Percentiles rank a stretch among this genome's conserved stretches.
These are phyloP conservation scores for Solanum hybrid DNA, from an alignment of 305 asterid species.

Conservation along the genomic window DNA sequence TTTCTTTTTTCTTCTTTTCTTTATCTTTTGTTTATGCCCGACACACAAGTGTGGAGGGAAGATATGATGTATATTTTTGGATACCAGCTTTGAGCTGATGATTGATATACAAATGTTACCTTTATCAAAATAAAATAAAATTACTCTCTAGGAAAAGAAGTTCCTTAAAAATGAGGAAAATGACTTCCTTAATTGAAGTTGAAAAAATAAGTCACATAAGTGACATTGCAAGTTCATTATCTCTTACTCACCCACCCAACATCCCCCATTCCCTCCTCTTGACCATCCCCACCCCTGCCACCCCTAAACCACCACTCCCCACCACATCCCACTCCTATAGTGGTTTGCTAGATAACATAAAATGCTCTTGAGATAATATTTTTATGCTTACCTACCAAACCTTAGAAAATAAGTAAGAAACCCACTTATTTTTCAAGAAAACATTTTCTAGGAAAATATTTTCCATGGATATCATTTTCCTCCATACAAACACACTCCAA, in stretches of 20 bases:
- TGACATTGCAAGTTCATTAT: not conserved
- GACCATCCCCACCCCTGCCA: not conserved
- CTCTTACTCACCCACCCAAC: not conserved
- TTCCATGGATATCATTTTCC: not conserved
- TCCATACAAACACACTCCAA: not conserved
- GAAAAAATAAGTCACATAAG: not conserved
- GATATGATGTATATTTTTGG: too few relatives aligned
- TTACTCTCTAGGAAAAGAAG: not conserved
- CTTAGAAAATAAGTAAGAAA: not conserved
- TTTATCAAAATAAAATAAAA: too few relatives aligned
- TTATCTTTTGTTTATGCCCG: too few relatives aligned
- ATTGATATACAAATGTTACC: too few relatives aligned
- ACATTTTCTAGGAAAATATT: not conserved
- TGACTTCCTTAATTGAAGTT: not conserved
- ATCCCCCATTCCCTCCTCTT: too few relatives aligned
- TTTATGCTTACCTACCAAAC: not conserved
- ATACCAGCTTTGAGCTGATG: too few relatives aligned
- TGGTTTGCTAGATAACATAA: not conserved
- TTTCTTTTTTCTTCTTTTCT: too few relatives aligned
- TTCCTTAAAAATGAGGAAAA: not conserved
- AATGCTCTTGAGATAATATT: not conserved
- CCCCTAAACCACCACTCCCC: not conserved
- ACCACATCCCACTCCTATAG: not conserved
- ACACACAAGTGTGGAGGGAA: too few relatives aligned
- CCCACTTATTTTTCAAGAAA: not conserved